Conservation (phyloP, 2,329 filamentous ascomycete genomes). For the Penicillium nordicum region DNA sequence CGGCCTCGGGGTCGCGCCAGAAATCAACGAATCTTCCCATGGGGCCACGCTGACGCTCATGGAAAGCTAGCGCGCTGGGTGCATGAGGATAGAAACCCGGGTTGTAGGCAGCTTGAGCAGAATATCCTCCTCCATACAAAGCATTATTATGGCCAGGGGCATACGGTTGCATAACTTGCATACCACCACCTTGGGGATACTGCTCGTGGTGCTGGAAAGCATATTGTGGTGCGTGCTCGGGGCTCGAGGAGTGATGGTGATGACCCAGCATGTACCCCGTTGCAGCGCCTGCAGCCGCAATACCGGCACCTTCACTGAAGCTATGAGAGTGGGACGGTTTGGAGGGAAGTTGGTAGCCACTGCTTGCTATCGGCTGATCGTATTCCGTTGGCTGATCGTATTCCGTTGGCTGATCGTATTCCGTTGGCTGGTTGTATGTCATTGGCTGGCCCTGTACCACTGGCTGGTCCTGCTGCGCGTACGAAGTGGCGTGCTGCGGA, state of each 20-base stretch:
- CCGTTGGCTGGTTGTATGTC: background rate
- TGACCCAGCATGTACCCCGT: conserved; percentile 42
- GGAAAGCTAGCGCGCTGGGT: conserved; percentile 44
- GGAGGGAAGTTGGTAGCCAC: conserved; percentile 8
- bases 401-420: background rate
- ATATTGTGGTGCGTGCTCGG: conserved; percentile 30
- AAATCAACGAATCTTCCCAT: conserved; percentile 56
- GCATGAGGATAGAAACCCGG: conserved; percentile 33
- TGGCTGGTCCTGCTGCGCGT: conserved; percentile 7
- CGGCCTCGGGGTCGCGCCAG: conserved; percentile 63
- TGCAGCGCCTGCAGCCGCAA: conserved; percentile 41
- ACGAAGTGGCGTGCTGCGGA: conserved; percentile 14
- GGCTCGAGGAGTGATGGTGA: conserved; percentile 31
- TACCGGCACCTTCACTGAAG: conserved; percentile 35
- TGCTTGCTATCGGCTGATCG: conserved; percentile 12
- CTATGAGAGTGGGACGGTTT: conserved; percentile 33
- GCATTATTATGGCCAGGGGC: conserved; percentile 35
- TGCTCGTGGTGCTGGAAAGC: conserved; percentile 32
- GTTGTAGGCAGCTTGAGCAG: conserved; percentile 30
- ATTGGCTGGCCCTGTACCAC: background rate
- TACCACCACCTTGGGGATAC: conserved; percentile 16
- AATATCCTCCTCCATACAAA: conserved; percentile 44
- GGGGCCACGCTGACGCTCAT: conserved; percentile 55
- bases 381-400: background rate
- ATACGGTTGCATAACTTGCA: conserved; percentile 5